phyloP scores from a whole-genome alignment of 805 yeast species.

The Cyberlindnera subsufficiens region DNA sequence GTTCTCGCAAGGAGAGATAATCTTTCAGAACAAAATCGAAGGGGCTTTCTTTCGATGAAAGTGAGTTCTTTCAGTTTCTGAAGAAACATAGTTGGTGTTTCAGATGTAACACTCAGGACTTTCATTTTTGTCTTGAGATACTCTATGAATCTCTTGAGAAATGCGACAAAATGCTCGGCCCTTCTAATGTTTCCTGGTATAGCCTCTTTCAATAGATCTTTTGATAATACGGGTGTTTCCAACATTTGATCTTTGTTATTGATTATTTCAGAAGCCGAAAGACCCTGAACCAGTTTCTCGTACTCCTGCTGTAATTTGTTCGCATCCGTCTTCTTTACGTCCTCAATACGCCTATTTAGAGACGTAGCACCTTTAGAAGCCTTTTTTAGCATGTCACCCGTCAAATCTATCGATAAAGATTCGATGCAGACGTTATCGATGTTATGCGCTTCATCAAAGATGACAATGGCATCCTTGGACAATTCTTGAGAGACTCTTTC shows the following conservation, averaged over 20 bases:
- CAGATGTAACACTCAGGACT: slow-evolving; percentile 95
- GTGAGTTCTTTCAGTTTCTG: slow-evolving; percentile 92
- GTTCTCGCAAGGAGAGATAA: slow-evolving; percentile 85
- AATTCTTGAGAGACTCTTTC: slow-evolving; percentile 90
- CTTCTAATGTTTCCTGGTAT: slow-evolving; percentile 95
- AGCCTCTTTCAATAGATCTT: slow-evolving; percentile 84
- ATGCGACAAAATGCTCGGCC: slow-evolving; percentile 95
- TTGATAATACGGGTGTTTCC: slow-evolving; percentile 82
- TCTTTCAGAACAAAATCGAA: slow-evolving; percentile 88
- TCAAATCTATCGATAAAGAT: slow-evolving; percentile 83
- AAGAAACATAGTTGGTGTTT: slow-evolving; percentile 88
- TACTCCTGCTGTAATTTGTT: slow-evolving; percentile 84
- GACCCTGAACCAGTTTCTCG: slow-evolving; percentile 83
- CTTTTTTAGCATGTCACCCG: slow-evolving; percentile 79
- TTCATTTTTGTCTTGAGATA: slow-evolving; percentile 96
- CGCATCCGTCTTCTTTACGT: slow-evolving; percentile 77
- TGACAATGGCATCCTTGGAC: slow-evolving; percentile 87
- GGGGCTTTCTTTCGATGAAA: slow-evolving; percentile 86
- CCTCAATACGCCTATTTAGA: slow-evolving; percentile 75
- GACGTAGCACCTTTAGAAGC: slow-evolving; percentile 86
- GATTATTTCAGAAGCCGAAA: slow-evolving; percentile 72
- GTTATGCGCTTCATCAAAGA: slow-evolving; percentile 98
- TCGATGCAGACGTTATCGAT: slow-evolving; percentile 98
- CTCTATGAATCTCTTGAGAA: slow-evolving; percentile 87
- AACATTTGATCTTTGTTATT: slow-evolving; percentile 64